Conservation (phyloP, 495 filamentous ascomycete genomes). For the Penicillium goetzii region DNA sequence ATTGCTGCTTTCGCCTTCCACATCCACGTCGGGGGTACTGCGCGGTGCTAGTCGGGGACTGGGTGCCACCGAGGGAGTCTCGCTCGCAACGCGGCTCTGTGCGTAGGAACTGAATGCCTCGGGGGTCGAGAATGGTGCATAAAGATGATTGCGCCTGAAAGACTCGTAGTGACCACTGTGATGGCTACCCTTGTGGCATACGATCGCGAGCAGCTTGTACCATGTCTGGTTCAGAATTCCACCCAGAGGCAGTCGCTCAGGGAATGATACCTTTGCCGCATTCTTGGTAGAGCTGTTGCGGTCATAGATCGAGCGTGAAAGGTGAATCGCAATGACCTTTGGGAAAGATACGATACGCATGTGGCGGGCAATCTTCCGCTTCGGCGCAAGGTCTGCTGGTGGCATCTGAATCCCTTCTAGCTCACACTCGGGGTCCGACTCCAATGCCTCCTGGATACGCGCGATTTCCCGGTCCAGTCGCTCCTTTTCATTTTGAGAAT, state of each 20-base stretch:
- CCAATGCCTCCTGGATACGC: slow-evolving; percentile 62
- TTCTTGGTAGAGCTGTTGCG: slow-evolving; percentile 84
- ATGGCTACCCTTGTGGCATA: slow-evolving; percentile 95
- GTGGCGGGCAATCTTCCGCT: slow-evolving; percentile 80
- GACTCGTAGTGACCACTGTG: slow-evolving; percentile 97
- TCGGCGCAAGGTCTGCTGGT: slow-evolving; percentile 70
- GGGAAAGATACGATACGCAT: slow-evolving; percentile 85
- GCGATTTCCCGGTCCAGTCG: slow-evolving; percentile 59
- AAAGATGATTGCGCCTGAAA: slow-evolving; percentile 83
- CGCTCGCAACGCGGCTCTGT: slow-evolving; percentile 59
- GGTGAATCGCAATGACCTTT: slow-evolving; percentile 85
- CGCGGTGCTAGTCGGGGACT: slow-evolving; percentile 46
- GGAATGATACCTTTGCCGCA: slow-evolving; percentile 88
- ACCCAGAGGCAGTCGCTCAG: slow-evolving; percentile 79
- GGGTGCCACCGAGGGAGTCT: slow-evolving; percentile 47
- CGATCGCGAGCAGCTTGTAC: slow-evolving; percentile 84
- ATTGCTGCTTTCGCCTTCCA: slow-evolving; percentile 27
- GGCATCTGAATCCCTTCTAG: slow-evolving; percentile 77
- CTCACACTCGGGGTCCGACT: slow-evolving; percentile 75
- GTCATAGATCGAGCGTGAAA: slow-evolving; percentile 90
- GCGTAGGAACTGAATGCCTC: slow-evolving; percentile 72
- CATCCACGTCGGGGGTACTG: slow-evolving; percentile 34
- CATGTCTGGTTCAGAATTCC: slow-evolving; percentile 74
- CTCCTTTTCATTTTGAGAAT: slow-evolving; percentile 50
- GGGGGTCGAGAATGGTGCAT: slow-evolving; percentile 79